Evolutionary conservation across 371 early-diverging fungal species (phyloP).

Genomic region (Cladochytrium tenue): DNA sequence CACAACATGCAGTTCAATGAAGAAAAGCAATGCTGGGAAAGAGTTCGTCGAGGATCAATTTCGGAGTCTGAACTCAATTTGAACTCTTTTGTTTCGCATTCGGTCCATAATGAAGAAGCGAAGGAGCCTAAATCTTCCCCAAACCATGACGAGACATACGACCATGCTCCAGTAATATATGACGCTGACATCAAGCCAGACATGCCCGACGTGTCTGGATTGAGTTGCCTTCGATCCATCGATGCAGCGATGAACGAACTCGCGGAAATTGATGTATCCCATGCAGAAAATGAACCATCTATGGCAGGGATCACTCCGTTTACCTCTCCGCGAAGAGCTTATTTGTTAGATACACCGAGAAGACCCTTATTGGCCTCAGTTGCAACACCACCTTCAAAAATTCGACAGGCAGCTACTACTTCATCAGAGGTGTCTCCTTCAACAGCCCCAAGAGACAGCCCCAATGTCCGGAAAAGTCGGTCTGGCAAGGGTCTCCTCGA

Average conservation of each 20-base stretch:
- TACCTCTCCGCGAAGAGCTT: no score
- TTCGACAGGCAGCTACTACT: not conserved
- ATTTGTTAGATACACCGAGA: not conserved
- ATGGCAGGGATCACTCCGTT: not conserved
- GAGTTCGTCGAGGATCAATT: not conserved
- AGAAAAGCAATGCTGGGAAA: slow-evolving; percentile 13
- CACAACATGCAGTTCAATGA: slow-evolving; percentile 12
- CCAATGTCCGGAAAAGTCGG: no score
- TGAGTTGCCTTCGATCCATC: not conserved
- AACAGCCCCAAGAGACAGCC: not conserved
- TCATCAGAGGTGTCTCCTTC: not conserved
- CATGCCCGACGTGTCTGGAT: not conserved
- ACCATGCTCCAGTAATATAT: not conserved
- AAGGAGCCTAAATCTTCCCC: not conserved
- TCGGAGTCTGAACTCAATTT: not conserved
- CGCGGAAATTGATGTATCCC: not conserved
- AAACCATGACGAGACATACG: not conserved
- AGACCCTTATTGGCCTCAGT: not conserved
- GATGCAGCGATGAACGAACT: not conserved
- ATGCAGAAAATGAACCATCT: not conserved
- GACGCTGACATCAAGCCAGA: not conserved
- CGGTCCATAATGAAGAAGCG: not conserved
- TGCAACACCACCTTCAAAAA: not conserved
- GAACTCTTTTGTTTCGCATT: not conserved
- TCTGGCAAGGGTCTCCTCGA: no score